These are phyloP conservation scores for Penicillium subrubescens DNA, from an alignment of 495 filamentous ascomycete species.

Conservation along the genomic window DNA sequence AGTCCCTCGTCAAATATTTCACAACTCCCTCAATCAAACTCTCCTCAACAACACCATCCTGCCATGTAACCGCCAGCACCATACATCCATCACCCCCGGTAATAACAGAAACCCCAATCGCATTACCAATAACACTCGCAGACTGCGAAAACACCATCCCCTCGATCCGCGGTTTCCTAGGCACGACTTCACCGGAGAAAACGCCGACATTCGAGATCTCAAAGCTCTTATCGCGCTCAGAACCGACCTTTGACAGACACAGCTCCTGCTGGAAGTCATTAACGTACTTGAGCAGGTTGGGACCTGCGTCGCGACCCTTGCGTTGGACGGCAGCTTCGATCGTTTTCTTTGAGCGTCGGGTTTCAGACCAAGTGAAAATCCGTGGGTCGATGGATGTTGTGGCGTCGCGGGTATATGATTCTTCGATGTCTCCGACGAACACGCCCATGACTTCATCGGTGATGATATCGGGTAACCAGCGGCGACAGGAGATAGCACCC, in stretches of 20 bases:
- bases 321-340: constrained; percentile 32
- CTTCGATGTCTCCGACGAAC: constrained; percentile 33
- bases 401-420: constrained; percentile 17
- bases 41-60: constrained; percentile 38
- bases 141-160: constrained; percentile 50
- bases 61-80: constrained; percentile 41
- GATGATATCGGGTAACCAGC: constrained; percentile 37
- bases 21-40: constrained; percentile 17
- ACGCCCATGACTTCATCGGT: constrained; percentile 43
- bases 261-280: constrained; percentile 33
- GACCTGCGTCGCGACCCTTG: constrained; percentile 35
- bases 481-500: constrained; percentile 36
- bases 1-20: background rate
- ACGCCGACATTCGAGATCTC: constrained; percentile 52
- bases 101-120: constrained; percentile 39
- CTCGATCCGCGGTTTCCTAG: constrained; percentile 29
- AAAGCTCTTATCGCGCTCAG: constrained; percentile 33
- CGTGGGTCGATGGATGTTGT: background rate
- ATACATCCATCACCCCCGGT: constrained; percentile 45
- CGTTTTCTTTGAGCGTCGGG: constrained; percentile 31
- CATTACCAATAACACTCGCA: constrained; percentile 42
- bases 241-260: constrained; percentile 37
- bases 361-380: constrained; percentile 41
- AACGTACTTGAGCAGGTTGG: constrained; percentile 43
- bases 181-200: constrained; percentile 23